Conservation (phyloP, 2,329 filamentous ascomycete species). For the Alternaria ventricosa region DNA sequence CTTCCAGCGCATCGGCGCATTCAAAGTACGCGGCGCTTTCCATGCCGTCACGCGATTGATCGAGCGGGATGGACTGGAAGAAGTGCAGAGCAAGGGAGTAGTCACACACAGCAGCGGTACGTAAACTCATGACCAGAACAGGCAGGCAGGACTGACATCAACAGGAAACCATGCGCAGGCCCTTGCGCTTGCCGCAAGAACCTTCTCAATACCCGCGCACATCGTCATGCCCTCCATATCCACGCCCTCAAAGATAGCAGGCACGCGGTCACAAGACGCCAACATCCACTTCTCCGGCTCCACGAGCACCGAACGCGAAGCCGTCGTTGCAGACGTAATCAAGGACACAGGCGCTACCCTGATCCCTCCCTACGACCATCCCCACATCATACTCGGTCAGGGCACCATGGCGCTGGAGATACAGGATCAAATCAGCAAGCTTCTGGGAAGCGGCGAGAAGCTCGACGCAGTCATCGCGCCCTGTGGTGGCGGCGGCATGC, state of each 20-base stretch:
- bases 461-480: slow-evolving; percentile 72
- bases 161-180: slow-evolving; percentile 94
- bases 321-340: slow-evolving; percentile 72
- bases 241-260: slow-evolving; percentile 84
- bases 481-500: slow-evolving; percentile 86
- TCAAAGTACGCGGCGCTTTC: slow-evolving; percentile 91
- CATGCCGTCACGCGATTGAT: slow-evolving; percentile 79
- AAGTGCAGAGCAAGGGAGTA: slow-evolving; percentile 68
- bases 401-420: slow-evolving; percentile 89
- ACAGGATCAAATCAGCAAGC: slow-evolving; percentile 70
- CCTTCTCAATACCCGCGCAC: slow-evolving; percentile 76
- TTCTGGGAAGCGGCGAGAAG: slow-evolving; percentile 51
- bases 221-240: slow-evolving; percentile 93
- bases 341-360: slow-evolving; percentile 75
- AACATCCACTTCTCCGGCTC: slow-evolving; percentile 81
- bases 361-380: slow-evolving; percentile 91
- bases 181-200: slow-evolving; percentile 80
- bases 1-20: slow-evolving; percentile 86
- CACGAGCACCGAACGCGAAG: slow-evolving; percentile 81
- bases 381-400: slow-evolving; percentile 89
- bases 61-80: slow-evolving; percentile 56
- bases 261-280: slow-evolving; percentile 79
- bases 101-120: slow-evolving; percentile 88
- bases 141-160: neutral
- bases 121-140: slow-evolving; percentile 8